Evolutionary conservation across 106 monocot genomes (phyloP).

Genomic region (Acorus gramineus): DNA sequence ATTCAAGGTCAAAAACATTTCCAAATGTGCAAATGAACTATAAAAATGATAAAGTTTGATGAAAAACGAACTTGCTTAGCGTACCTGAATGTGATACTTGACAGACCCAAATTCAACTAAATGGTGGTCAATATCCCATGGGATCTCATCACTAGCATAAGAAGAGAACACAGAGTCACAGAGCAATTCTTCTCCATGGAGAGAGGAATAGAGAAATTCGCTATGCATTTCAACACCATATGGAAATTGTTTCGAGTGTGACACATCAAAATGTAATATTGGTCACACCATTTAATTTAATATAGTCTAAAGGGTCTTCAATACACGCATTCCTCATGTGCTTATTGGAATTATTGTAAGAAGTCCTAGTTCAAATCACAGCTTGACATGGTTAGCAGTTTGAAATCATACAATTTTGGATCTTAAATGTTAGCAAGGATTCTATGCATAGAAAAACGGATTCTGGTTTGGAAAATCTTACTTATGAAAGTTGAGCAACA

Average conservation of each 20-base stretch:
- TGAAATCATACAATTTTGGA: too few species aligned
- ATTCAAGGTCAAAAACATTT: too few species aligned
- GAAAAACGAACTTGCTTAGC: not conserved
- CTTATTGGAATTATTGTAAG: not conserved
- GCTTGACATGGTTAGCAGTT: too few species aligned
- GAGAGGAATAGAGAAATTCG: not conserved
- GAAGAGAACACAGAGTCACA: constrained; percentile 2
- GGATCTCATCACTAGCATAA: constrained; percentile 29
- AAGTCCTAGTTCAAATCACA: not conserved
- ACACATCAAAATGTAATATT: too few species aligned
- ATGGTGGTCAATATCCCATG: constrained; percentile 37
- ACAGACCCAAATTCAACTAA: constrained; percentile 57
- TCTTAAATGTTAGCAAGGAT: too few species aligned
- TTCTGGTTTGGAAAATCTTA: not conserved
- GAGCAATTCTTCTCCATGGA: constrained; percentile 24
- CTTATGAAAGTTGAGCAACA: constrained; percentile 35
- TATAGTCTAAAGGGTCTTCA: too few species aligned
- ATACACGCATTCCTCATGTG: not conserved
- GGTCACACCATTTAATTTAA: too few species aligned
- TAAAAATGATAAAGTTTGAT: not conserved
- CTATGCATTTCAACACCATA: not conserved
- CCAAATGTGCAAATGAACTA: too few species aligned
- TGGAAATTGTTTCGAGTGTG: not conserved
- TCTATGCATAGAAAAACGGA: too few species aligned
- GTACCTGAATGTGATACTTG: constrained; percentile 52